These are phyloP conservation scores for Cylindrodendrum hubeiense DNA, from an alignment of 2,329 filamentous ascomycete species.

Conservation along the genomic window DNA sequence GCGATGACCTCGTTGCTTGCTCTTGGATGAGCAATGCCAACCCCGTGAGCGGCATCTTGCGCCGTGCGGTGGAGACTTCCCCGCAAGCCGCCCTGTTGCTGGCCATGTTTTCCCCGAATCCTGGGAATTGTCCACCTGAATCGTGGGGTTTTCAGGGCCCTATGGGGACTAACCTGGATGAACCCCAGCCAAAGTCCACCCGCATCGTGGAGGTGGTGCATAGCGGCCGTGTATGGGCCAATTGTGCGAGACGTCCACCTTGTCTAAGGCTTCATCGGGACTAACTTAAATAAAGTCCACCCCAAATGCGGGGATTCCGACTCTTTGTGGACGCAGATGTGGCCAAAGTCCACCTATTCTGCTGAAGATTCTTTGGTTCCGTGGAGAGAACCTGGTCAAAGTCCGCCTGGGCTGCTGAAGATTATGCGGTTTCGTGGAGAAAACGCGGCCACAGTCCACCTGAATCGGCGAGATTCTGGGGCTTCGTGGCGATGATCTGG, in stretches of 20 bases:
- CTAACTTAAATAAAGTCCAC: background rate
- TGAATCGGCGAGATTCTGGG: background rate
- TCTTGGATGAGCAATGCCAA: background rate
- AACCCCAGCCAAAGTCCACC: background rate
- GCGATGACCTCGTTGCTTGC: background rate
- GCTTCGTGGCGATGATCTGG: background rate
- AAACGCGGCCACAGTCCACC: background rate
- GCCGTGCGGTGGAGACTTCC: background rate
- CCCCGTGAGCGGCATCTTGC: background rate
- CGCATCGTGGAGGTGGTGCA: background rate
- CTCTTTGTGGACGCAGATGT: background rate
- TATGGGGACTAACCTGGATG: background rate
- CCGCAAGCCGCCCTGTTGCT: background rate
- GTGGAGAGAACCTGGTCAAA: background rate
- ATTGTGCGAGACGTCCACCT: background rate
- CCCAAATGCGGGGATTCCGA: background rate
- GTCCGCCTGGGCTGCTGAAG: background rate
- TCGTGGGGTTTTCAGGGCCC: background rate
- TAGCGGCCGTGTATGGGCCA: background rate
- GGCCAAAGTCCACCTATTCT: background rate
- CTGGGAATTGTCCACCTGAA: background rate
- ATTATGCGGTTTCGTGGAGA: background rate
- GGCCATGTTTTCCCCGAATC: background rate
- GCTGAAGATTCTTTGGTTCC: background rate
- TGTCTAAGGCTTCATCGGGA: background rate